These are phyloP conservation scores for Aristolochia californica DNA, from an alignment of 164 flowering plant genomes.

Conservation along the genomic window DNA sequence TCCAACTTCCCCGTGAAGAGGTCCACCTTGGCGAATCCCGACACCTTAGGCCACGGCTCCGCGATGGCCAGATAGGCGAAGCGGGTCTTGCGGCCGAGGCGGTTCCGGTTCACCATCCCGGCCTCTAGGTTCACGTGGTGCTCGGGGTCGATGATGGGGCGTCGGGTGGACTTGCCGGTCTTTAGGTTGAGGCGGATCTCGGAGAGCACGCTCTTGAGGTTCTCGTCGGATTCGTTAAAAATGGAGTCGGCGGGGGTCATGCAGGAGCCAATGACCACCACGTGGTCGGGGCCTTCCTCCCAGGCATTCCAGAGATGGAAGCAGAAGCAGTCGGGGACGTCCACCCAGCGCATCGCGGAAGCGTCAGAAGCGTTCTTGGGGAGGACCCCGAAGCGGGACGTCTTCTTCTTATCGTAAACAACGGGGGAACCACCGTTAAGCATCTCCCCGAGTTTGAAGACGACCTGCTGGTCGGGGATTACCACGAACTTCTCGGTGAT, in stretches of 20 bases:
- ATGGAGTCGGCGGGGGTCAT: constrained; percentile 92
- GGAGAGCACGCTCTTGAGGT: constrained; percentile 47
- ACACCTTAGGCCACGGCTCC: constrained; percentile 94
- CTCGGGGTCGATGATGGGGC: constrained; percentile 23
- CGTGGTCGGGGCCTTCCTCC: constrained; percentile 70
- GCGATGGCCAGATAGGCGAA: constrained; percentile 76
- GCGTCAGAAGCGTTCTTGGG: constrained; percentile 34
- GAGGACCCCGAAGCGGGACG: constrained; percentile 58
- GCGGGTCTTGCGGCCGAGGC: constrained; percentile 55
- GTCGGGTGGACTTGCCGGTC: constrained; percentile 61
- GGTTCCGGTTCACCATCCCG: constrained; percentile 81
- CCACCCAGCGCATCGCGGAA: constrained; percentile 46
- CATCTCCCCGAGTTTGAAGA: constrained; percentile 74
- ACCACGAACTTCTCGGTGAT: constrained; percentile 70
- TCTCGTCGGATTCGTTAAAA: constrained; percentile 76
- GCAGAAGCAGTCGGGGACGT: constrained; percentile 69
- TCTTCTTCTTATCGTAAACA: constrained; percentile 55
- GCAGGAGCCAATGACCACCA: constrained; percentile 83
- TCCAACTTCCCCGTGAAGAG: constrained; percentile 49
- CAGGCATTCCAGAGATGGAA: constrained; percentile 95
- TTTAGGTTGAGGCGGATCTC: constrained; percentile 64
- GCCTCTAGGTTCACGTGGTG: constrained; percentile 69
- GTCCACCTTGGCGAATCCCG: constrained; percentile 84
- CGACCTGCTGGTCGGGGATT: constrained; percentile 82
- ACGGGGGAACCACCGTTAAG: constrained; percentile 75